phyloP scores from a whole-genome alignment of 1,284 basidiomycete genomes.

The Stereum hirsutum region DNA sequence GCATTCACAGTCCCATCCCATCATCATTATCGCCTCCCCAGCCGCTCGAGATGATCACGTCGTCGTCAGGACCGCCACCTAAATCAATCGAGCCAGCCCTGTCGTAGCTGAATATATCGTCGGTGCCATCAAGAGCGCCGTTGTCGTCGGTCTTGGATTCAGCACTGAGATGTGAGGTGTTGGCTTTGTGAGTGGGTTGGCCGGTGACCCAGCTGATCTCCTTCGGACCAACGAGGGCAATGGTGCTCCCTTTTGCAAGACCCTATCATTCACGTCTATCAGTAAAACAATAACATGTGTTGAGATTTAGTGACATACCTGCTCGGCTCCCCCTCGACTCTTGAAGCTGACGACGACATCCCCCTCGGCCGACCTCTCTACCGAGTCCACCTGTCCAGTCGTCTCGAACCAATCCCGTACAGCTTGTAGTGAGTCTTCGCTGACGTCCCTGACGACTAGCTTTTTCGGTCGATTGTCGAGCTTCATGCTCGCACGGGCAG shows the following conservation, averaged over 20 bases:
- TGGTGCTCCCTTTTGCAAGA: conserved; percentile 53
- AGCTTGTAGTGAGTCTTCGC: conserved; percentile 43
- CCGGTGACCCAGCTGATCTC: conserved; percentile 57
- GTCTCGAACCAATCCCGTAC: conserved; percentile 81
- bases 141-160: background rate
- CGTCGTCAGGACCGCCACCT: conserved; percentile 4
- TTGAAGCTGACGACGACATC: conserved; percentile 60
- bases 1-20: conserved; percentile 15
- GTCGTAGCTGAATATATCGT: too few relatives aligned
- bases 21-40: conserved; percentile 19
- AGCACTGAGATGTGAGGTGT: conserved; percentile 1
- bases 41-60: conserved; percentile 13
- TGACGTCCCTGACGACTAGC: conserved; percentile 65
- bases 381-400: conserved; percentile 56
- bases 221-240: conserved; percentile 55
- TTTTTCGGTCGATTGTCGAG: conserved; percentile 88
- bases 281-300: background rate
- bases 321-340: conserved; percentile 65
- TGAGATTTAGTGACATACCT: conserved; percentile 29
- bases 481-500: conserved; percentile 65
- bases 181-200: conserved; percentile 14
- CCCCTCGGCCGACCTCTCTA: conserved; percentile 42
- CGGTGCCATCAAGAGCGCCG: background rate
- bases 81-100: background rate
- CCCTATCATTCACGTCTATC: conserved; percentile 32